Percentiles rank a stretch among this genome's conserved stretches.
These are phyloP conservation scores for Coelastrella sp. DNA, from an alignment of 139 green algal species.

Conservation along the genomic window DNA sequence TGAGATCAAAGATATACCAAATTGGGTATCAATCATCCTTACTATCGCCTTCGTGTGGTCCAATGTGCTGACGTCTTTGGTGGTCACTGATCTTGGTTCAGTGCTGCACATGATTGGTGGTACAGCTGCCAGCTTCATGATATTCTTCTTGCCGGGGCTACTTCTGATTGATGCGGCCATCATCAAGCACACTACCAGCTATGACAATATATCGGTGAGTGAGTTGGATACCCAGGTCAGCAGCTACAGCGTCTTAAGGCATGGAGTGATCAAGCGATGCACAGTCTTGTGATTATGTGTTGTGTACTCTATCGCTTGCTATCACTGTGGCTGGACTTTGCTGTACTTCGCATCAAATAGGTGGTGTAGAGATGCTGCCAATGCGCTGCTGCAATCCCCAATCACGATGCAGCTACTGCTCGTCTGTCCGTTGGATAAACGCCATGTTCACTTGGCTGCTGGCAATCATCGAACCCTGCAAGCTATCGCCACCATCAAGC, in stretches of 20 bases:
- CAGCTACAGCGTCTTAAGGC: too few relatives aligned
- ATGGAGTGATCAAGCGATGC: not conserved
- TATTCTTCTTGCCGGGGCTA: slow-evolving; percentile 72
- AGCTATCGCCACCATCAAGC: too few relatives aligned
- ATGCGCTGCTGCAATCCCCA: too few relatives aligned
- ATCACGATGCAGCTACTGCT: too few relatives aligned
- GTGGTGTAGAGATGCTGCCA: too few relatives aligned
- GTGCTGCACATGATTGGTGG: slow-evolving; percentile 78
- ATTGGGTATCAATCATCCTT: slow-evolving; percentile 15
- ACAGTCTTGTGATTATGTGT: not conserved
- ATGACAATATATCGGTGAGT: not conserved
- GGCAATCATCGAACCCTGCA: too few relatives aligned
- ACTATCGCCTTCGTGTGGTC: slow-evolving; percentile 56
- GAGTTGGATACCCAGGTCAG: too few relatives aligned
- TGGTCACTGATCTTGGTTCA: slow-evolving; percentile 68
- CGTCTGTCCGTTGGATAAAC: too few relatives aligned
- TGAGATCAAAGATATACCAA: not conserved
- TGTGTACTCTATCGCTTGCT: not conserved
- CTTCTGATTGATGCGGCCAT: slow-evolving; percentile 53
- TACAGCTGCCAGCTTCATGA: slow-evolving; percentile 70
- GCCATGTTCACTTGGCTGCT: too few relatives aligned
- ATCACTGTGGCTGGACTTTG: too few relatives aligned
- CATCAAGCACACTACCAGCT: slow-evolving; percentile 41
- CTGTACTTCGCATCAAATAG: too few relatives aligned
- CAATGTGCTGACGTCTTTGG: slow-evolving; percentile 40